Evolutionary conservation across 108 stramenopile species (phyloP), one percentile per base, ranked within the genome.

Genomic region (Bacterosira constricta): DNA sequence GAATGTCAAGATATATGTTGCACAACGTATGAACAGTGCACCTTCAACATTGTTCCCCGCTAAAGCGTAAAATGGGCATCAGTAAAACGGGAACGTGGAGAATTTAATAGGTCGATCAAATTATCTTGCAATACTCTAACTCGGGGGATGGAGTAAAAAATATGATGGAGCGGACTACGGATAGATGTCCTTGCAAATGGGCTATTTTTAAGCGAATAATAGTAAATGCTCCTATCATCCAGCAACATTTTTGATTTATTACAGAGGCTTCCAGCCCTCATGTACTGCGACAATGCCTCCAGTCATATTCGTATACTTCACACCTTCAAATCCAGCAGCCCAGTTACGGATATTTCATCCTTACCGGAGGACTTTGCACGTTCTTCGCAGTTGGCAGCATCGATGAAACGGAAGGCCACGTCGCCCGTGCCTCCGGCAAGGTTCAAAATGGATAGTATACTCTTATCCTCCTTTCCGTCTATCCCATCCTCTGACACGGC

Each of bases 341-440:
- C 96, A 1, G 93, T 95, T 12, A 99, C 87, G n/a, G 74, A 52
- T 34, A 93, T 67, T 31, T 80, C 81, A 75, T 94, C 86, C 45
- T 62, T 46, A 15, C 80, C 80, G n/a, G 81, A 74, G n/a, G 73
- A 69, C 59, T 70, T 84, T 15, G 76, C 31, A 9, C 89, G 85
- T 63, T 90, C 90, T 34, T 53, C 52, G 47, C 90, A 90, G 12
- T 76, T 70, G 15, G 91, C 85, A 5, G 88, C 88, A 7, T 96
- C 91, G 23, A 93, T 66, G 41, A 96, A 90, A 30, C 97, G 95
- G 84, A 99, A 99, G 27, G 96, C 93, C 39, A 99, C 90, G 76
- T 99, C 98, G 12, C 98, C 98, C 12, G 99, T 99, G 17, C 99
- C 99, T 3, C 99, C 99, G 26, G 99, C 99, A 2, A 99, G 92